A percentile compares a stretch with the other conserved stretches of the same genome.
These are phyloP conservation scores for Papiliotrema fonsecae DNA, from an alignment of 1,284 basidiomycete genomes.

Conservation along the genomic window DNA sequence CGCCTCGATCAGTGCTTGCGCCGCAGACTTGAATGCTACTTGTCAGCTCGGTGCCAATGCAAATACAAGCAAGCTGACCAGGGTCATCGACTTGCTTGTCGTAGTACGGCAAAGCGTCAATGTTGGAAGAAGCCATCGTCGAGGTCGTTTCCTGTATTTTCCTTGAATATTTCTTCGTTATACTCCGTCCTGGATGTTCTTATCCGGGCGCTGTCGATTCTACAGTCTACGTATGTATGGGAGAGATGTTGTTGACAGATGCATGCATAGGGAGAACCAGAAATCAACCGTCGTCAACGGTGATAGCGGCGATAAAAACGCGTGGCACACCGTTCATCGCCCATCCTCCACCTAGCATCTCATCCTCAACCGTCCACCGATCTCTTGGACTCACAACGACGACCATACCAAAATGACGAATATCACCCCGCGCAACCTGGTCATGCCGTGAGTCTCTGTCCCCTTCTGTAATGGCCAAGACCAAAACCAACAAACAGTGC, in stretches of 20 bases:
- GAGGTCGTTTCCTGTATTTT: neutral
- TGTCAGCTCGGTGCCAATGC: conserved; percentile 46
- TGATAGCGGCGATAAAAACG: neutral
- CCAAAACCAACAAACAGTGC: conserved; percentile 9
- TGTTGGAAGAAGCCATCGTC: conserved; percentile 31
- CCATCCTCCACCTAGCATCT: neutral
- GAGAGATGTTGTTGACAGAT: neutral
- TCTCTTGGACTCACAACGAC: too few species aligned
- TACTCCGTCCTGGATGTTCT: too few species aligned
- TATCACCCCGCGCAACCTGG: neutral
- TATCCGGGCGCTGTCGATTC: too few species aligned
- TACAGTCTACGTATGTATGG: too few species aligned
- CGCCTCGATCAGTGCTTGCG: conserved; percentile 44
- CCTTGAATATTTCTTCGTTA: too few species aligned
- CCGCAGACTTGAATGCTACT: conserved; percentile 32
- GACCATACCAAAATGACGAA: neutral
- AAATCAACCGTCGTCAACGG: neutral
- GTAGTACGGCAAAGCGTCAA: conserved; percentile 90
- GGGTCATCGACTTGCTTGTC: conserved; percentile 86
- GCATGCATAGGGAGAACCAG: neutral
- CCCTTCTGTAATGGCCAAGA: neutral
- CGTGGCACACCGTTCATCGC: too few species aligned
- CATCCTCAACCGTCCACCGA: neutral
- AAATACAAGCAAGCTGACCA: conserved; percentile 53
- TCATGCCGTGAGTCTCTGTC: neutral